Evolutionary conservation across 345 rosid genomes (phyloP), one percentile per base, ranked within the genome.

Genomic region (Erysimum cheiranthoides): DNA sequence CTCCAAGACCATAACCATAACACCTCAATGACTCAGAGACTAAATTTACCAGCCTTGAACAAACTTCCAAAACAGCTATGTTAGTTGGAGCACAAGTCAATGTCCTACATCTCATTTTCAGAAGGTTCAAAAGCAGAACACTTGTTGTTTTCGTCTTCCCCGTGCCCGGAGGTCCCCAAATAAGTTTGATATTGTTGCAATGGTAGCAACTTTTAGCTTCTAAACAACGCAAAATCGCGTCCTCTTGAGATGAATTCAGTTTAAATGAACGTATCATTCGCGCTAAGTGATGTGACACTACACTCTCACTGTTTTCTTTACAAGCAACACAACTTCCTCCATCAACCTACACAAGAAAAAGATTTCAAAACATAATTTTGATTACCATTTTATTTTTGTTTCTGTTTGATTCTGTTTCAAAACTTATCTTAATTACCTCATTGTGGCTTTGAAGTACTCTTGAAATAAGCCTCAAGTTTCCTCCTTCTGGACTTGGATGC

Each of bases 81-180:
- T 83, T 85, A 14, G 90, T 83, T 27, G 90, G 90, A 46, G 90
- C 79, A 40, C 90, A 86, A 30, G 83, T 78, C 43, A 84, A 28
- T 2, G 87, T 78, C 63, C 83, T 75, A 56, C 84, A 84, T 38
- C 73, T 83, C 81, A 67, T 32, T 51, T 62, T 68, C 35, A 85
- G 74, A 13, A 86, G 73, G 32, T 59, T 43, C 2, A 74, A 16
- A 67, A 86, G 61, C 66, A 86, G 60, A 14, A 69, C 31, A 58
- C 86, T 70, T 13, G 79, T 64, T 2, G 84, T 87, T 32, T 71
- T 81, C 0, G 90, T 86, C 71, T 86, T 86, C 52, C 88, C 88
- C 0, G 90, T 86, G 18, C 90, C 90, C 1, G 90, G 90, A 2
- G 90, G 90, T 6, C 90, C 90, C 90, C 84, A 83, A 5, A 86